phyloP scores from a whole-genome alignment of 2,329 filamentous ascomycete species.

The Nemania sp. region DNA sequence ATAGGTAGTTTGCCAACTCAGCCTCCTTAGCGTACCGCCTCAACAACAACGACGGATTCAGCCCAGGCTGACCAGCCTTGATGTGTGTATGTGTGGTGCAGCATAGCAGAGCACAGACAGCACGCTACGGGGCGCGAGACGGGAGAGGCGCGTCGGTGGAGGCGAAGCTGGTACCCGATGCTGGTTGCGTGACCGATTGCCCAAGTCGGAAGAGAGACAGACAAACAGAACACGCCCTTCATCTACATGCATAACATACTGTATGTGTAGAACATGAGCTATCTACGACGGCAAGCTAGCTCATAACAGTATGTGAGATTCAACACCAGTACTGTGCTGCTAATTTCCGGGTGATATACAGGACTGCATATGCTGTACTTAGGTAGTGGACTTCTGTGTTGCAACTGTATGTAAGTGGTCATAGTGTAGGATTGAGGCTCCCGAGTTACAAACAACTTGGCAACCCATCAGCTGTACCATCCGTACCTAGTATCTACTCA shows the following conservation, averaged over 20 bases:
- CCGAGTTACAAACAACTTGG: neutral
- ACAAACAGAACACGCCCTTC: neutral
- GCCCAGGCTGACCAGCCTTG: conserved; percentile 1
- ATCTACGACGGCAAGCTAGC: neutral
- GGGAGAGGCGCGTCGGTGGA: neutral
- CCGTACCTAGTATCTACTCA: neutral
- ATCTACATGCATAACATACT: too few relatives aligned
- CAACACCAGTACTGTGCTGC: neutral
- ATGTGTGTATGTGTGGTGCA: neutral
- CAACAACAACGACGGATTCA: neutral
- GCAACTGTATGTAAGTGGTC: neutral
- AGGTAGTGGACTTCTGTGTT: neutral
- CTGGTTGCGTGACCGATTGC: conserved; percentile 30
- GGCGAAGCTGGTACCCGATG: conserved; percentile 1
- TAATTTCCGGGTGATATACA: conserved; percentile 2
- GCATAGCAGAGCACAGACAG: neutral
- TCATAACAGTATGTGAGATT: neutral
- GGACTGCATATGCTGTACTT: neutral
- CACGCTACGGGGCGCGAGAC: neutral
- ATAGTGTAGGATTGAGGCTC: conserved; percentile 3
- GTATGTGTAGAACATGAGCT: too few relatives aligned
- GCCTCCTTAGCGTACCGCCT: neutral
- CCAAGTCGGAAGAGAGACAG: conserved; percentile 6
- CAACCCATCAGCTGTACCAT: neutral
- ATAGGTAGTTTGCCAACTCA: neutral